These are phyloP conservation scores for Fusarium equiseti DNA, from an alignment of 2,329 filamentous ascomycete species.

Conservation along the genomic window DNA sequence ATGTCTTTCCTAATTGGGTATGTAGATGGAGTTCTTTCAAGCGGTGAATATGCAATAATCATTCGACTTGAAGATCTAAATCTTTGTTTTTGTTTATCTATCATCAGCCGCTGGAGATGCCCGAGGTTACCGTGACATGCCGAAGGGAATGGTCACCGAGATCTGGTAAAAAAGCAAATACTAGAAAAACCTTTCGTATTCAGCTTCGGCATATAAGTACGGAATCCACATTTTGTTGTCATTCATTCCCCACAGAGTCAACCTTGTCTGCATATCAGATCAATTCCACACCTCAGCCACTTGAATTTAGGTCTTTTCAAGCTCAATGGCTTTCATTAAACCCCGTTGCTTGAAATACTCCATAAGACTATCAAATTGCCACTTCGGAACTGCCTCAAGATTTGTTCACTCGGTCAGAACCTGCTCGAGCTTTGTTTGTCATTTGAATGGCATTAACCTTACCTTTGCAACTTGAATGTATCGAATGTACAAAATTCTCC, in stretches of 20 bases:
- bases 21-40: not conserved
- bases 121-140: not conserved
- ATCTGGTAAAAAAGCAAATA: conserved; percentile 21
- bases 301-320: not conserved
- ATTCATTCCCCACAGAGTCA: not conserved
- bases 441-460: not conserved
- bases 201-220: conserved; percentile 10
- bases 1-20: not conserved
- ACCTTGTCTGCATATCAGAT: conserved; percentile 27
- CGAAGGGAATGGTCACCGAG: not conserved
- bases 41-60: not conserved
- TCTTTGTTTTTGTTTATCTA: not conserved
- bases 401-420: not conserved
- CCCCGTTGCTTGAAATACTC: no score
- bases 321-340: not conserved
- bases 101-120: not conserved
- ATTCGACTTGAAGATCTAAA: not conserved
- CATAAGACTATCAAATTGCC: no score
- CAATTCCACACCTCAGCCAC: conserved; percentile 18
- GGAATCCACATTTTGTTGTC: conserved; percentile 23
- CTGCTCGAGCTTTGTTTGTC: not conserved
- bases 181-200: not conserved
- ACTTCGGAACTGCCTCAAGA: no score
- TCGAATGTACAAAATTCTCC: no score
- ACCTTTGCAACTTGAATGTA: no score